Base-by-base conservation (phyloP, 2,329 filamentous ascomycete species). In the Neofusicoccum kwambonambiense region DNA sequence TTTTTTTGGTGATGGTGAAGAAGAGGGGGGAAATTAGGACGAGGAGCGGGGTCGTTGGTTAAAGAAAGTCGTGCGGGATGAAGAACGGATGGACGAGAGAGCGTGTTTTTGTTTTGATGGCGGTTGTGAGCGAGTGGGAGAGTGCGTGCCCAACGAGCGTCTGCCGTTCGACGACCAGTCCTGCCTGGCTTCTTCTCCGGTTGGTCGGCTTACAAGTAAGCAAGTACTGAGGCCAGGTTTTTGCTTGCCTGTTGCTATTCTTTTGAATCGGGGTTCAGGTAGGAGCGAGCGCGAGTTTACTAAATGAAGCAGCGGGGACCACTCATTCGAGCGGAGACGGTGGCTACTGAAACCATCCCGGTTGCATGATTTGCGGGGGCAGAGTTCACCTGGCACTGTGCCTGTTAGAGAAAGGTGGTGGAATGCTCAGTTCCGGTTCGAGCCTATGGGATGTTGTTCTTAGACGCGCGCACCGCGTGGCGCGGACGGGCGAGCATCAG, bases 321-420 rank as follows among this genome's bases (percentile, higher is more conserved):
- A 60, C 42, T 60, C 22, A 37, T 60, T 34, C 39, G 54, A 5
- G 7, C 13, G 39, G 39, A n/a, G 42, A 37, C 13, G 41, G n/a
- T 47, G 9, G 56, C 56, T 37, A 31, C 42, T 60, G 56, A 60
- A 60, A 60, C 56, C 12, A 6, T 5, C 31, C 4, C 27, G 6
- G 56, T 60, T 35, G 35, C 41, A 60, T 35, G 56, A 60, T 60
- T 45, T 60, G 56, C 56, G 56, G 41, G 56, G 41, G 31, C n/a
- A 47, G 27, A 45, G 56, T 34, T 60, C 56, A 47, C 56, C 44
- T 60, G 41, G 27, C 42, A 60, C 56, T 60, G 41, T 19, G 42
- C 56, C 41, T 47, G 56, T 60, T 11, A 47, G 56, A 60, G 42
- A 22, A 15, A 47, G 17, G n/a, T 35, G 9, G 39, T 13, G 22